phyloP scores from a whole-genome alignment of 2,329 filamentous ascomycete genomes.

The Onygenales sp. region DNA sequence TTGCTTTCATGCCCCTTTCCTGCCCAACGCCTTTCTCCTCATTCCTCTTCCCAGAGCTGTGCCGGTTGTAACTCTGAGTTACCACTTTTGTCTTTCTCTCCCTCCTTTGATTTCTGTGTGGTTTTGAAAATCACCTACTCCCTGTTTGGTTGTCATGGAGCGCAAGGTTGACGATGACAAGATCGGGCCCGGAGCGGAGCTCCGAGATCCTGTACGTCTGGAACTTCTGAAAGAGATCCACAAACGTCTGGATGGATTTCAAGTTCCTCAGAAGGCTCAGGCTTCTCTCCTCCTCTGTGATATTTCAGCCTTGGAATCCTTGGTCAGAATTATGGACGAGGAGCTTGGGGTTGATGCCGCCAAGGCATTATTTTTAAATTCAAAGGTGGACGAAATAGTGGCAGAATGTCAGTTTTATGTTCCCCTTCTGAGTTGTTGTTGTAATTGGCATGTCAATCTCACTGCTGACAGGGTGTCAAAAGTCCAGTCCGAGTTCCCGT shows the following conservation, averaged over 20 bases:
- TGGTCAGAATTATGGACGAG: neutral
- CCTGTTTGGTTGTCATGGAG: too few relatives aligned
- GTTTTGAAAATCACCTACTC: too few relatives aligned
- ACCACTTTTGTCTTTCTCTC: too few relatives aligned
- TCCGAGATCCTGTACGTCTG: neutral
- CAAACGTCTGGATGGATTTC: neutral
- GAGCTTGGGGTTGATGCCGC: neutral
- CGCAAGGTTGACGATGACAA: neutral
- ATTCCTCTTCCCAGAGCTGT: too few relatives aligned
- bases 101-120: too few relatives aligned
- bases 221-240: constrained; percentile 1
- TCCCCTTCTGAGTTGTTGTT: neutral
- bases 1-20: too few relatives aligned
- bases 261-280: constrained; percentile 2
- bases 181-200: constrained; percentile 2
- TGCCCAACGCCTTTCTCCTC: too few relatives aligned
- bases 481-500: neutral
- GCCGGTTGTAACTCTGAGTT: too few relatives aligned
- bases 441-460: neutral
- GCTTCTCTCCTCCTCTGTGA: constrained; percentile 1
- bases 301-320: neutral
- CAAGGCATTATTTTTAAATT: neutral
- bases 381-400: neutral
- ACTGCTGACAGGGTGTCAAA: neutral
- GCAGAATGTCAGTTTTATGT: neutral